A percentile compares a stretch with the other conserved stretches of the same genome.
phyloP scores from a whole-genome alignment of 306 rosid species.

The Castanopsis chinensis region DNA sequence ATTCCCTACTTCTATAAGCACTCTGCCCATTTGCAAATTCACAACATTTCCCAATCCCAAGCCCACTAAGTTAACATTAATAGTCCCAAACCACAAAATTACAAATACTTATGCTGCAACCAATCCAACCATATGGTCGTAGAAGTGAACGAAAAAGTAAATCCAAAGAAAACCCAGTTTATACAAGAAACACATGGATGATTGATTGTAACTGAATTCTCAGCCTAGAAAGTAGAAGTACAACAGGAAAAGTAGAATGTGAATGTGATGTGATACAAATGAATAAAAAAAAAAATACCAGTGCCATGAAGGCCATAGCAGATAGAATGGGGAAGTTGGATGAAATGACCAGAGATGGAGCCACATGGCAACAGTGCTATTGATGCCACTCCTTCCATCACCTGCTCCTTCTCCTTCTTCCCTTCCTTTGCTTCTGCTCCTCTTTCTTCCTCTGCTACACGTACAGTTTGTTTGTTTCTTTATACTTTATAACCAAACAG shows the following conservation, averaged over 20 bases:
- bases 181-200: conserved; percentile 3
- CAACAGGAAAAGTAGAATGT: not conserved
- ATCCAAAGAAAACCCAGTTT: not conserved
- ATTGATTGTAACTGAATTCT: not conserved
- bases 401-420: conserved; percentile 29
- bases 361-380: conserved; percentile 79
- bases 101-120: not conserved
- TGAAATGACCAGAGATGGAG: conserved; percentile 87
- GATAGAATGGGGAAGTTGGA: conserved; percentile 58
- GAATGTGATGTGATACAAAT: too few relatives aligned
- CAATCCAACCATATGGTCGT: not conserved
- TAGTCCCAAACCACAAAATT: not conserved
- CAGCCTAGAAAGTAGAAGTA: not conserved
- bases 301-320: conserved; percentile 90
- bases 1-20: not conserved
- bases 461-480: not conserved
- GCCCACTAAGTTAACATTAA: not conserved
- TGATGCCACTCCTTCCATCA: conserved; percentile 92
- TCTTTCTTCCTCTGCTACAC: conserved; percentile 28
- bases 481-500: not conserved
- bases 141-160: not conserved
- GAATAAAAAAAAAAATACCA: conserved; percentile 32
- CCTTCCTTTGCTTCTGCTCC: conserved; percentile 23
- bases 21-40: not conserved
- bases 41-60: not conserved